phyloP scores from a whole-genome alignment of 257 asterid genomes.

The Solanum gracilifrons region DNA sequence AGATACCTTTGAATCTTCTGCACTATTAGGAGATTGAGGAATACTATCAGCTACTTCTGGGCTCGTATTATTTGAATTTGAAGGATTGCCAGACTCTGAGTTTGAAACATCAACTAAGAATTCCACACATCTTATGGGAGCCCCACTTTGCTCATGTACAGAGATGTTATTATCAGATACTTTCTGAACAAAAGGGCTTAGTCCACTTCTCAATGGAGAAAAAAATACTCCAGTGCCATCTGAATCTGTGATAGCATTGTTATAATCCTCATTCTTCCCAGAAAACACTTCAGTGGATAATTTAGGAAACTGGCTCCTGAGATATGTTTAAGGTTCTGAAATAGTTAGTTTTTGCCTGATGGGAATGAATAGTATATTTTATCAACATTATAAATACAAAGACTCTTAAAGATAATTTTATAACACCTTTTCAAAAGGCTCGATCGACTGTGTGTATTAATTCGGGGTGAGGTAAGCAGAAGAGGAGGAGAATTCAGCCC shows the following conservation, averaged over 20 bases:
- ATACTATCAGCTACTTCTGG: constrained; percentile 5
- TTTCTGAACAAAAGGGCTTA: constrained; percentile 11
- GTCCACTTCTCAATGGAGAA: constrained; percentile 3
- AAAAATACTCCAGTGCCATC: constrained; percentile 11
- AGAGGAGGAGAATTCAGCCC: constrained; percentile 42
- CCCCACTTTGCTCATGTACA: constrained; percentile 10
- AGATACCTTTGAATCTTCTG: constrained; percentile 11
- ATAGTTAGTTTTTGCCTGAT: background rate
- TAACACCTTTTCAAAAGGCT: constrained; percentile 21
- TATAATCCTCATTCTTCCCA: constrained; percentile 13
- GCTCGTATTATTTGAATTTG: constrained; percentile 4
- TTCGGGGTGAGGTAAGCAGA: constrained; percentile 31
- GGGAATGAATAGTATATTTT: background rate
- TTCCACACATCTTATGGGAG: constrained; percentile 17
- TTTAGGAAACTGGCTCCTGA: constrained; percentile 22
- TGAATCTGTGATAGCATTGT: background rate
- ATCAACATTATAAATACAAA: background rate
- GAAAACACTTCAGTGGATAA: constrained; percentile 14
- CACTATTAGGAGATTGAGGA: constrained; percentile 15
- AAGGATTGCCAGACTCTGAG: constrained; percentile 18
- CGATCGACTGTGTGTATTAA: constrained; percentile 13
- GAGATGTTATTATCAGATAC: background rate
- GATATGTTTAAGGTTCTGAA: constrained; percentile 2
- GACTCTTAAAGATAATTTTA: background rate
- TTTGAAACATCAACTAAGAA: constrained; percentile 18